A percentile compares a stretch with the other conserved stretches of the same genome.
phyloP scores from a whole-genome alignment of 129 eudicot species.

The Lonicera japonica region DNA sequence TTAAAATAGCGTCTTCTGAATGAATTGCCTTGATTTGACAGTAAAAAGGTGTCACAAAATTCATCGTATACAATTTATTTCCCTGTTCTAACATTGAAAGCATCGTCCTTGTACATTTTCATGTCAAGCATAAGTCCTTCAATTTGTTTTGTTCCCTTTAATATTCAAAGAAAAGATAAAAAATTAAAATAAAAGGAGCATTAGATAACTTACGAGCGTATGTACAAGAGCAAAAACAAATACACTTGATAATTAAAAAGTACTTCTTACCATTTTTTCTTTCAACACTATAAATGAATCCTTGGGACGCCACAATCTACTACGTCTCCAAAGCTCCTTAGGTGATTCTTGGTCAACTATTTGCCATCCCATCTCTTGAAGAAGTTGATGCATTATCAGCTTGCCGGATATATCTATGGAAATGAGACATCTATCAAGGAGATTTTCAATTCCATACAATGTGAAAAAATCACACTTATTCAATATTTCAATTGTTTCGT shows the following conservation, averaged over 20 bases:
- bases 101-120: slow-evolving; percentile 5
- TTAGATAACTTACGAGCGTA: neutral
- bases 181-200: neutral
- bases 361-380: slow-evolving; percentile 29
- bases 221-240: neutral
- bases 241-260: too few relatives aligned
- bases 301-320: slow-evolving; percentile 20
- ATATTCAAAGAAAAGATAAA: neutral
- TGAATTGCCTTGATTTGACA: neutral
- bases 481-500: slow-evolving; percentile 12
- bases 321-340: slow-evolving; percentile 3
- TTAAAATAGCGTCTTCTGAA: neutral
- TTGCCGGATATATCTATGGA: neutral
- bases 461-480: slow-evolving; percentile 18
- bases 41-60: too few relatives aligned
- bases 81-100: neutral
- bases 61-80: neutral
- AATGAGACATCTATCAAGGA: slow-evolving; percentile 24
- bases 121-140: slow-evolving; percentile 27
- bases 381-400: slow-evolving; percentile 25
- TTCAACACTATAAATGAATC: slow-evolving; percentile 27
- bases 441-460: slow-evolving; percentile 20
- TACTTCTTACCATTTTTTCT: slow-evolving; percentile 19
- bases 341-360: slow-evolving; percentile 24
- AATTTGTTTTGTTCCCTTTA: slow-evolving; percentile 23